These are phyloP conservation scores for Boletus tomentosulus DNA, from an alignment of 768 basidiomycete species.

Conservation along the genomic window DNA sequence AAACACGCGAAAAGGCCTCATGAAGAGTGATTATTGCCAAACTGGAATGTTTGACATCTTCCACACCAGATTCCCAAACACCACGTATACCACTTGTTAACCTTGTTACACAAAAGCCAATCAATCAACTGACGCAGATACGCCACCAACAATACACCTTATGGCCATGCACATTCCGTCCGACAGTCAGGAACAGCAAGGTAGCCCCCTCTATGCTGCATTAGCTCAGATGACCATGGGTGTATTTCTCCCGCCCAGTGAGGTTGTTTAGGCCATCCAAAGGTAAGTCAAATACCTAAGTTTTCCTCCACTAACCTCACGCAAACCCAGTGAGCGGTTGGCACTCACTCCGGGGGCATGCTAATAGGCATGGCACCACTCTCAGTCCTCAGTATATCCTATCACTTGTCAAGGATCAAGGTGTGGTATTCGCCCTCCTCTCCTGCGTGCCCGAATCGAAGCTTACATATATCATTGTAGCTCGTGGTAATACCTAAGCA, in stretches of 20 bases:
- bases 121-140: background rate
- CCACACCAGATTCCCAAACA: no score
- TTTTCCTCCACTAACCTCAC: slow-evolving; percentile 1
- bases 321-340: slow-evolving; percentile 62
- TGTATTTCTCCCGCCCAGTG: slow-evolving; percentile 78
- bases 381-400: slow-evolving; percentile 53
- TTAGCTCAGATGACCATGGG: slow-evolving; percentile 60
- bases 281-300: slow-evolving; percentile 38
- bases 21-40: background rate
- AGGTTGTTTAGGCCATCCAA: slow-evolving; percentile 75
- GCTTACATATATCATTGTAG: slow-evolving; percentile 30
- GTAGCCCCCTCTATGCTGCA: slow-evolving; percentile 50
- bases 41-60: no score
- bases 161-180: slow-evolving; percentile 27
- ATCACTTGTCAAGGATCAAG: slow-evolving; percentile 59
- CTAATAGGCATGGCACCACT: slow-evolving; percentile 48
- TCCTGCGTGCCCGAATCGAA: background rate
- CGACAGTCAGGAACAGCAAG: slow-evolving; percentile 22
- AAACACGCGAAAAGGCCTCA: slow-evolving; percentile 1
- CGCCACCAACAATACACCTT: background rate
- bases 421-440: slow-evolving; percentile 42
- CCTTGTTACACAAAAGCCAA: background rate
- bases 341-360: slow-evolving; percentile 63
- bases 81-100: no score
- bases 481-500: slow-evolving; percentile 60